Evolutionary conservation across 1,284 basidiomycete genomes (phyloP), one percentile per base, ranked within the genome.

Genomic region (Schizopora paradoxa): DNA sequence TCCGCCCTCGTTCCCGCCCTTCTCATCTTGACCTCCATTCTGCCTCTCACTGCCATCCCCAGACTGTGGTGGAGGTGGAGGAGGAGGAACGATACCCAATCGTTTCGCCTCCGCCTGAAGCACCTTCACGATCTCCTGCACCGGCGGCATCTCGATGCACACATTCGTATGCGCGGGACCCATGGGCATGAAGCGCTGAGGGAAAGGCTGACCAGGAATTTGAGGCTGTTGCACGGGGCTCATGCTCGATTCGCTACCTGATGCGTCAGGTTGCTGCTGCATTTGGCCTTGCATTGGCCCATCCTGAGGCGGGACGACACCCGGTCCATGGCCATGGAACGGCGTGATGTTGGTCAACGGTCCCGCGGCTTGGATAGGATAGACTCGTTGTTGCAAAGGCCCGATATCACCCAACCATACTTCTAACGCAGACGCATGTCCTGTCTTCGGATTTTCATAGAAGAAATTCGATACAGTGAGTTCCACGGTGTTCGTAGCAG

Each of bases 321-420:
- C 34, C 46, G 46, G 10, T 31, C 49, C 34, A 41, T 45, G 29
- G 14, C 51, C 49, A 21, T 54, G 54, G 53, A 77, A 82, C 2
- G 79, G 68, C 28, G 74, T 69, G 38, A 85, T 69, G 42, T 69
- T 72, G 22, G 79, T 82, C 43, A 84, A 61, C 5, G 80, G 79
- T 13, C 82, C 82, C 5, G 81, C 73, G 33, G 78, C 69, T 14
- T 77, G 69, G 1, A 83, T 73, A 53, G 85, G 83, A 59, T 83
- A 86, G 43, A 85, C 73, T 28, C 83, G 79, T 49, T 80, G 69
- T 21, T 71, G 72, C 32, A 95, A 72, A 3, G 92, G 92, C 1
- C 93, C 93, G 10, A 95, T 69, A 50, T 86, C 86, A 19, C 93
- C 93, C 4, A 94, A 74, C 67, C 93, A 96, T 8, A 95, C 81